Evolutionary conservation across 306 rosid genomes (phyloP).

Genomic region (Potentilla sterilis): DNA sequence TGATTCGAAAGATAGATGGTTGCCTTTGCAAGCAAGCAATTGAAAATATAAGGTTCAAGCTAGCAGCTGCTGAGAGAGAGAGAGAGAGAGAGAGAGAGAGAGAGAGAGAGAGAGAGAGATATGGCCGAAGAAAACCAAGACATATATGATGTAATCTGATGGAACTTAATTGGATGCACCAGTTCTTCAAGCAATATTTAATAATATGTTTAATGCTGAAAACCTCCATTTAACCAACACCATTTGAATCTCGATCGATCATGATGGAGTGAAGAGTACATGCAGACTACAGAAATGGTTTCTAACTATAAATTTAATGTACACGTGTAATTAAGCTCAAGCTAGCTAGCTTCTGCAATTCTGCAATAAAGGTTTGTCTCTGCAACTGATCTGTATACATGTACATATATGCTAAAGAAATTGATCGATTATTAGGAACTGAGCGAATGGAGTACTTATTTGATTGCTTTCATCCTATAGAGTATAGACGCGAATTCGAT

Average conservation of each 20-base stretch:
- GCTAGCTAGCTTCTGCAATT: not conserved
- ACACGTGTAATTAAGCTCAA: not conserved
- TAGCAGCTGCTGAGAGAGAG: not conserved
- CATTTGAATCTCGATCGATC: not conserved
- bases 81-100: not conserved
- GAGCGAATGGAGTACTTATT: no score
- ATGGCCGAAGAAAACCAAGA: not conserved
- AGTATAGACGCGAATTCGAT: not conserved
- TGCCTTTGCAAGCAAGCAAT: slow-evolving; percentile 7
- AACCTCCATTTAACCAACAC: slow-evolving; percentile 1
- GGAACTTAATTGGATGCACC: not conserved
- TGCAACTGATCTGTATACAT: not conserved
- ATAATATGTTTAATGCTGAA: not conserved
- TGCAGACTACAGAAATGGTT: not conserved
- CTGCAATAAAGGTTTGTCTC: not conserved
- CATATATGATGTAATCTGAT: not conserved
- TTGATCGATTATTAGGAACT: not conserved
- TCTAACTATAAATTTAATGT: not conserved
- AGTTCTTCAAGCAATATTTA: slow-evolving; percentile 1
- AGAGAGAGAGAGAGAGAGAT: not conserved
- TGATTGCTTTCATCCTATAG: not conserved
- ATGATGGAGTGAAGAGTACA: not conserved
- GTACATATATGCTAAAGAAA: not conserved
- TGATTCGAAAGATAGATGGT: not conserved
- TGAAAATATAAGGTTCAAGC: not conserved